Evolutionary conservation across 2,329 filamentous ascomycete genomes (phyloP), one percentile per base, ranked within the genome.

Genomic region (Blumeriella jaapii): DNA sequence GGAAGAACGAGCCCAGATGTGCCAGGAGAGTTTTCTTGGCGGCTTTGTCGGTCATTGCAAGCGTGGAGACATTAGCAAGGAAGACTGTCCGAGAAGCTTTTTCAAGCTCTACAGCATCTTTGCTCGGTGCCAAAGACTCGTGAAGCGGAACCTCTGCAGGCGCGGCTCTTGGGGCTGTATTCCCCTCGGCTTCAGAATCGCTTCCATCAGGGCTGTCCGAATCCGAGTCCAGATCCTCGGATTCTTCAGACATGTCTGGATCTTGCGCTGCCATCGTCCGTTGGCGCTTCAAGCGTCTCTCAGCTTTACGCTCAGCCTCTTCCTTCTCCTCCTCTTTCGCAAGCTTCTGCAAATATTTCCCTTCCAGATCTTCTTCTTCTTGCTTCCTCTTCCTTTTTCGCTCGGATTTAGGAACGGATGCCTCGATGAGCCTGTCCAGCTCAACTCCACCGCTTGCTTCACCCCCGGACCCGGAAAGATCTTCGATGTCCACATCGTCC

Each of bases 71-170:
- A 53, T 98, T 98, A 52, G 82, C 82, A 9, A 98, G 65, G 61
- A 96, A 98, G 26, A 96, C 76, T 5, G 91, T 98, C 38, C 91
- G 81, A 39, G 74, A 73, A 6, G 89, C 82, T 63, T 93, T 94
- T 39, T 93, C 83, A 2, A 93, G 51, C 45, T 93, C 82, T 14
- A 64, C 62, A 29, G 49, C 63, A 58, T 67, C 75, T 60, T 63
- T 69, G 56, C 61, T 59, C 35, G 61, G 65, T 45, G 56, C 58
- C 24, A 72, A 63, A 36, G 68, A 74, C 53, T 78, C 76, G 49
- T 80, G 75, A 11, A 52, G 10, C 16, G 55, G 55, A 15, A 53
- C 39, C 25, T 71, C 59, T 13, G 52, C 42, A 3, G 67, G 64
- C 6, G 59, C 46, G 5, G 59, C 61, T 10, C 63, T 61, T 6